A percentile compares a stretch with the other conserved stretches of the same genome.
These are phyloP conservation scores for Ceratocystis destructans DNA, from an alignment of 2,329 filamentous ascomycete species.

Conservation along the genomic window DNA sequence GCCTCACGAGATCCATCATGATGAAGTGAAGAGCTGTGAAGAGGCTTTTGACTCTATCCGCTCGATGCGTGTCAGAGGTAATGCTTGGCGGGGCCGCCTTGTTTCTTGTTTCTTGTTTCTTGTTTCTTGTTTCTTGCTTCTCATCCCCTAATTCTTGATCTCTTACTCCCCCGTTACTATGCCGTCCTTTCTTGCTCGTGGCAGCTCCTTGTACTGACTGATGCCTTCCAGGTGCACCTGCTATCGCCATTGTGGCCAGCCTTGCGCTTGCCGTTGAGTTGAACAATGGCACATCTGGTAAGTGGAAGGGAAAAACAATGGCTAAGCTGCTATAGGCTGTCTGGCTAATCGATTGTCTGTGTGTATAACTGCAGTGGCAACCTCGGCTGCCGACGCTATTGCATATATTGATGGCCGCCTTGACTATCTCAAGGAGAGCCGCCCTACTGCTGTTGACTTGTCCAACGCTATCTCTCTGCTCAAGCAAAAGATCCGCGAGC, in stretches of 20 bases:
- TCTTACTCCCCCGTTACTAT: background rate
- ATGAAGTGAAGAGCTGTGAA: constrained; percentile 52
- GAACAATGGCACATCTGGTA: constrained; percentile 38
- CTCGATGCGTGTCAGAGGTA: constrained; percentile 58
- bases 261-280: constrained; percentile 80
- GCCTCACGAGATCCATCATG: constrained; percentile 68
- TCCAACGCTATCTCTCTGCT: constrained; percentile 78
- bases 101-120: background rate
- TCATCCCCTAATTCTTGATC: too few species aligned
- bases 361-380: constrained; percentile 30
- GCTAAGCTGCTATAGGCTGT: background rate
- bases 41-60: constrained; percentile 75
- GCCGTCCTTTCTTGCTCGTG: background rate
- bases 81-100: background rate
- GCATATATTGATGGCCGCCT: constrained; percentile 62
- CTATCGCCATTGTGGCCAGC: constrained; percentile 94
- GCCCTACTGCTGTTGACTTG: constrained; percentile 89
- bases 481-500: constrained; percentile 45
- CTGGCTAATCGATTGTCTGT: constrained; percentile 1
- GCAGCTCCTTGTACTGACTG: background rate
- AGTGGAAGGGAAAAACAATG: constrained; percentile 21
- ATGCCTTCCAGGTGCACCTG: constrained; percentile 47
- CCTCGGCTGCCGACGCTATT: constrained; percentile 43
- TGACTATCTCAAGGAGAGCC: constrained; percentile 74
- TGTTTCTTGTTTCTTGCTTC: background rate